Percentiles rank a stretch among this genome's conserved stretches.
These are phyloP conservation scores for Fusarium oxysporum DNA, from an alignment of 2,329 filamentous ascomycete species.

Conservation along the genomic window DNA sequence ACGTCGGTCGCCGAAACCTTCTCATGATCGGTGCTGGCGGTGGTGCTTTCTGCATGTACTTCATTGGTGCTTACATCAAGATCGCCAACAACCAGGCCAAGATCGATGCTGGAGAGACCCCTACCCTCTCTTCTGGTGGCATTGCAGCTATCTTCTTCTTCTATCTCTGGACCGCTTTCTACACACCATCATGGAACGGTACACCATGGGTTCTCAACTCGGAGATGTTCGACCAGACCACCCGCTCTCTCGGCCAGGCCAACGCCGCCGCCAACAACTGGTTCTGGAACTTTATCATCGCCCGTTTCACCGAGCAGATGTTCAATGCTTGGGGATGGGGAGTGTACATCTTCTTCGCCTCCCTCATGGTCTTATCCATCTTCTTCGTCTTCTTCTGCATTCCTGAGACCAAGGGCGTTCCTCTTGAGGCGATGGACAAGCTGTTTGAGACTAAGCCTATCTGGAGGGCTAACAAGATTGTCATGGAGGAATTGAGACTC, in stretches of 20 bases:
- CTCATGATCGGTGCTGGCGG: constrained; percentile 71
- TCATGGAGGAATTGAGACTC: constrained; percentile 57
- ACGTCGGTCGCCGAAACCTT: constrained; percentile 64
- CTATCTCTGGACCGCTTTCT: constrained; percentile 68
- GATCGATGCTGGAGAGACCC: constrained; percentile 47
- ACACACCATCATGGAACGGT: constrained; percentile 78
- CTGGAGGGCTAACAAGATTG: constrained; percentile 55
- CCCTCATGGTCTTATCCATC: constrained; percentile 68
- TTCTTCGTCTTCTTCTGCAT: constrained; percentile 72
- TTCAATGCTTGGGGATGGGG: constrained; percentile 69
- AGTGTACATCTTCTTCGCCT: constrained; percentile 77
- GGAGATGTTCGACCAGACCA: constrained; percentile 79
- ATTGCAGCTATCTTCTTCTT: constrained; percentile 76
- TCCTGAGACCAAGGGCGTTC: constrained; percentile 74
- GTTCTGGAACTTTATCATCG: constrained; percentile 78
- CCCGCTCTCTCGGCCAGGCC: constrained; percentile 73
- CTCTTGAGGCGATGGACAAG: constrained; percentile 73
- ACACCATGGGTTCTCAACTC: constrained; percentile 81
- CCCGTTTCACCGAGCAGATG: constrained; percentile 75
- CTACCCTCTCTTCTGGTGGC: constrained; percentile 58
- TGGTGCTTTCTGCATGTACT: constrained; percentile 75
- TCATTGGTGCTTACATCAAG: constrained; percentile 63
- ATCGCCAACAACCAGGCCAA: constrained; percentile 60
- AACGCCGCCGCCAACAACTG: constrained; percentile 79
- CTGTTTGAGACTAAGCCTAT: constrained; percentile 66